Base-by-base conservation (phyloP, 306 rosid species). In the Psophocarpus tetragonolobus region DNA sequence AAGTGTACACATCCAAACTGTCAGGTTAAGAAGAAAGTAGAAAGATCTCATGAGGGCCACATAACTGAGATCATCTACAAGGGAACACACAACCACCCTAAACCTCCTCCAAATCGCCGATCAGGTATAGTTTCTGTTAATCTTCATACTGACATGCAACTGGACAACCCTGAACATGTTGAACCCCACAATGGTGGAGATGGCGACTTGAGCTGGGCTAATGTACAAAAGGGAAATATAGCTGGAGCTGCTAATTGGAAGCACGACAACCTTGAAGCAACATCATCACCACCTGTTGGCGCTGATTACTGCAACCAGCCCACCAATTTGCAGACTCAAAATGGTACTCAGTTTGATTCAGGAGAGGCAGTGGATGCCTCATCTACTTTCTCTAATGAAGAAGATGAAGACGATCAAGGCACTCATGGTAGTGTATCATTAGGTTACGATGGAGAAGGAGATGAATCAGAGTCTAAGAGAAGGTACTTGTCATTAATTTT, bases 1-100 rank as follows among this genome's bases (percentile, higher is more conserved):
- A 94, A 94, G 80, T 94, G 98, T 79, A 94, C 98, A 0, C 91
- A 90, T 81, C 86, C 89, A 3, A 91, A 87, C 77, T 94, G 98
- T 83, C 94, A 56, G 51, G 98, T 94, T 44, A 94, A 91, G 85
- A 94, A 92, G 93, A 94, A 94, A 75, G 97, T 94, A 4, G 98
- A 94, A 74, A 86, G 95, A 73, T 92, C 97, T 81, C 93, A 85
- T 0, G 97, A 94, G 85, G 97, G 97, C 82, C 98, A 92, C 71
- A 87, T 92, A 84, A 90, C 97, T 2, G 97, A 94, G 89, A 94
- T 94, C 57, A 94, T 92, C 84, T 94, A 94, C 74, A 94, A 94
- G 84, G 98, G 97, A 66, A 70, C 89, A n/a, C 98, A 94, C 86
- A 88, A 87, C 84, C 98, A 94, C 54, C 81, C 88, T 5, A 91